Base-by-base conservation (phyloP, 257 asterid genomes). In the Solanum etuberosum region DNA sequence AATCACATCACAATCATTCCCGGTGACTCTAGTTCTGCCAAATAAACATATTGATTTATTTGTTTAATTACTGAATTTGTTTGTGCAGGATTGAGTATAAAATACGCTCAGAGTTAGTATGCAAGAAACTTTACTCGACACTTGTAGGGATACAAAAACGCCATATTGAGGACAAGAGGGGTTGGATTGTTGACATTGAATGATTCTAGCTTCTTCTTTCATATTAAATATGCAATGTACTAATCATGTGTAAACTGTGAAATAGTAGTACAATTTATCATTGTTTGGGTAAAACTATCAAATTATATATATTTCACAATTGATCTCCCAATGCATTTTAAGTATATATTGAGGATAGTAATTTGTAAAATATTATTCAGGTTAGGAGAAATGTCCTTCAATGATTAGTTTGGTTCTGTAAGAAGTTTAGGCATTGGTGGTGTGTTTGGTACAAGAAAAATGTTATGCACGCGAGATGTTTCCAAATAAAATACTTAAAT, bases 61-160 rank as follows among this genome's bases (percentile, higher is more conserved):
- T 34, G 46, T 34, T 20, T 34, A 72, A 72, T 72, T 72, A 71
- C n/a, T 32, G 7, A 20, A 4, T 72, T 72, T 72, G 15, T 34
- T 40, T 35, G 9, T 29, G 86, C 93, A 95, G 96, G 93, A 90
- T 57, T 83, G 93, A 92, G 42, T 95, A 93, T 87, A 92, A 84
- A 89, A 86, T 85, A 84, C 85, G 80, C 43, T n/a, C 48, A 46
- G 86, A 90, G 83, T 88, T 89, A 14, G 92, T 87, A 43, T 89
- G 91, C 71, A 46, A 80, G 54, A 89, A 92, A 77, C 90, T 95
- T 35, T 83, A 90, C 86, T 89, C 91, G 20, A 90, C 86, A 72
- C 29, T 72, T 14, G 29, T 34, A 72, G 29, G 48, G 48, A 72
- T 72, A 72, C 81, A 72, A 72, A 72, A 20, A 35, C 2, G 48